Evolutionary conservation across 106 monocot genomes (phyloP).

Genomic region (Dendrobium officinale): DNA sequence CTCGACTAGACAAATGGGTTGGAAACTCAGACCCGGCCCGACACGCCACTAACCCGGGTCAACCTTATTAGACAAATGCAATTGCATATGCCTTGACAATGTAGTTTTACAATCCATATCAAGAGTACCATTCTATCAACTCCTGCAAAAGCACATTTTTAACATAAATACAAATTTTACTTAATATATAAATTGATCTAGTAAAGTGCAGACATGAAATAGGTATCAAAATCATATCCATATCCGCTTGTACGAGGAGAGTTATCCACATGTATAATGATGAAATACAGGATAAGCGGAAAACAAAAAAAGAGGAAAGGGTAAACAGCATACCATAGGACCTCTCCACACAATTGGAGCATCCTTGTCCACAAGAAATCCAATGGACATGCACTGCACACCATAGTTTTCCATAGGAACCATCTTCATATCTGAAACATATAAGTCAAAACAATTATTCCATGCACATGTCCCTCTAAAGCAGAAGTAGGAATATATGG

Average conservation of each 20-base stretch:
- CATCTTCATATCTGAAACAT: slow-evolving; percentile 79
- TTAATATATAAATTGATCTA: background rate
- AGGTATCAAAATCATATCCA: no score
- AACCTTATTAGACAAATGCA: no score
- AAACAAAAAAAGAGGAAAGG: background rate
- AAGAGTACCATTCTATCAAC: background rate
- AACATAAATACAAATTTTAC: background rate
- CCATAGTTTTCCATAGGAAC: slow-evolving; percentile 89
- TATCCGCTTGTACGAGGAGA: no score
- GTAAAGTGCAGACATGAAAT: no score
- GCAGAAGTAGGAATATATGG: background rate
- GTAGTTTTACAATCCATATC: background rate
- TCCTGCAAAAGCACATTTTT: background rate
- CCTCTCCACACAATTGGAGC: slow-evolving; percentile 98
- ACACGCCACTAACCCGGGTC: no score
- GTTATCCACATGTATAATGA: background rate
- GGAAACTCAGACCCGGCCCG: no score
- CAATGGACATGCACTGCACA: slow-evolving; percentile 95
- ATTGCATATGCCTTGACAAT: background rate
- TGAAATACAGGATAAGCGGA: background rate
- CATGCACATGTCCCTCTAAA: background rate
- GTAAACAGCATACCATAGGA: slow-evolving; percentile 73
- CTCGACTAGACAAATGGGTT: no score
- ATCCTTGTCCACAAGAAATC: slow-evolving; percentile 96
- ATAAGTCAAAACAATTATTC: background rate